phyloP scores from a whole-genome alignment of 1,139 yeast species.

The Magnusiomyces tetraspermus region DNA sequence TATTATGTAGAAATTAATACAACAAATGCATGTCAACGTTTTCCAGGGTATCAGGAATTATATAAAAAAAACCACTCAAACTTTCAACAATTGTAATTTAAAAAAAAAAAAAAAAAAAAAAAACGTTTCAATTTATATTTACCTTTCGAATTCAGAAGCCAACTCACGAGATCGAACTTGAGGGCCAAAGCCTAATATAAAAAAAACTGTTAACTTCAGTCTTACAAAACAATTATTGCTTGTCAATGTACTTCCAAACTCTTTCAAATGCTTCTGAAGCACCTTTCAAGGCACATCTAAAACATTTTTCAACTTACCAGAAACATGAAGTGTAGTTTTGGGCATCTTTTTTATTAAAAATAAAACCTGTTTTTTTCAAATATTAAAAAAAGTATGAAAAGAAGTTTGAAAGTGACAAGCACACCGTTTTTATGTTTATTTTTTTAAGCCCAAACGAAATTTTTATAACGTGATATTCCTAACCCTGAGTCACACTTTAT shows the following conservation, averaged over 20 bases:
- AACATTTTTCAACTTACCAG: slow-evolving; percentile 32
- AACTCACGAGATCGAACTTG: slow-evolving; percentile 56
- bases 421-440: no score
- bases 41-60: no score
- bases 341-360: neutral
- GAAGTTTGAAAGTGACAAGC: no score
- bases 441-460: no score
- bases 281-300: no score
- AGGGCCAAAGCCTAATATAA: slow-evolving; percentile 43
- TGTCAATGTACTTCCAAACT: neutral
- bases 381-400: neutral
- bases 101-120: slow-evolving; percentile 5
- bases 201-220: neutral
- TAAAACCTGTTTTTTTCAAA: neutral
- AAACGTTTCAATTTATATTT: slow-evolving; percentile 30
- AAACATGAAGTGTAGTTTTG: slow-evolving; percentile 46
- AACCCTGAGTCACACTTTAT: neutral
- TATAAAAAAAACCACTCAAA: no score
- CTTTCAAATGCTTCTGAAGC: no score
- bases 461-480: neutral
- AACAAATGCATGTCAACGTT: neutral
- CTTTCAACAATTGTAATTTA: slow-evolving; percentile 7
- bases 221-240: neutral
- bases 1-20: neutral
- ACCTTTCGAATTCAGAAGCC: slow-evolving; percentile 63